Percentiles rank a stretch among this genome's conserved stretches.
phyloP scores from a whole-genome alignment of 176 grass and related monocot genomes.

The Areca catechu region DNA sequence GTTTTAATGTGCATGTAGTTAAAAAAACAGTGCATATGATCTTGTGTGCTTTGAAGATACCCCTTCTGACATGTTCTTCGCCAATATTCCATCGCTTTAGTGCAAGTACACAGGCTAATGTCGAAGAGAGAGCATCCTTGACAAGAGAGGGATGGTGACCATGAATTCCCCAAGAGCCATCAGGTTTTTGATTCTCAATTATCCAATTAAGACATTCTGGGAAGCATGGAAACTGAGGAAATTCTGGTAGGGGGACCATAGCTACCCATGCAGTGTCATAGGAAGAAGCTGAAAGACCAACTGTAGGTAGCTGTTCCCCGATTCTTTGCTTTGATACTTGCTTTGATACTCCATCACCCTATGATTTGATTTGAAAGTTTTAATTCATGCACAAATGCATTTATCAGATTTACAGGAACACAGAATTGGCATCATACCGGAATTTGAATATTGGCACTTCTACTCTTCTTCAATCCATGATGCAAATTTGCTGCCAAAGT shows the following conservation, averaged over 20 bases:
- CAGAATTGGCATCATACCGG: constrained; percentile 1
- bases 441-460: neutral
- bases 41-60: constrained; percentile 21
- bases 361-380: constrained; percentile 2
- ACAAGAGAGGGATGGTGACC: constrained; percentile 9
- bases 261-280: constrained; percentile 88
- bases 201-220: constrained; percentile 60
- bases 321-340: constrained; percentile 39
- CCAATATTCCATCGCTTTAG: constrained; percentile 62
- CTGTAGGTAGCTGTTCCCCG: constrained; percentile 30
- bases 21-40: neutral
- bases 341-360: constrained; percentile 23
- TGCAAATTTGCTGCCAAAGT: too few species aligned
- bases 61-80: constrained; percentile 44
- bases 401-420: neutral
- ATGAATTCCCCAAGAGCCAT: constrained; percentile 53
- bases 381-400: constrained; percentile 1
- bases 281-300: constrained; percentile 22
- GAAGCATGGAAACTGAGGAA: constrained; percentile 32
- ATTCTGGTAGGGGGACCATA: constrained; percentile 59
- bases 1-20: too few species aligned
- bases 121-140: constrained; percentile 45
- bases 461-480: too few species aligned
- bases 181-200: constrained; percentile 42
- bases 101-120: constrained; percentile 63